Conservation (phyloP, 2,329 filamentous ascomycete genomes). For the Aciculosporium take region DNA sequence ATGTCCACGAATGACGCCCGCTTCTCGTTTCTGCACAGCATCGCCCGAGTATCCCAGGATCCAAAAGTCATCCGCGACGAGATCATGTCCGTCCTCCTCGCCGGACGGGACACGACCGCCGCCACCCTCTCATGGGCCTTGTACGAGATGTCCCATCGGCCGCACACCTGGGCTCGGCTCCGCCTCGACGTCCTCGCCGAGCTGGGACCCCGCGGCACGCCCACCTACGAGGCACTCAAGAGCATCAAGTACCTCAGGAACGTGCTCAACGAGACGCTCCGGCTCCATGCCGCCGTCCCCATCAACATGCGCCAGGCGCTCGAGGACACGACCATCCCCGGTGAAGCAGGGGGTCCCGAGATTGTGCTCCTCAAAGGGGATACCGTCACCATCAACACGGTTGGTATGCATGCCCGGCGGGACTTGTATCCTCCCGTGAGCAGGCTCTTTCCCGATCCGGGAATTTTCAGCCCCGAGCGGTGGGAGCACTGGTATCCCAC, state of each 20-base stretch:
- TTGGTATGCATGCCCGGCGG: slow-evolving; percentile 34
- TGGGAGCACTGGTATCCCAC: slow-evolving; percentile 38
- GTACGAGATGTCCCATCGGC: slow-evolving; percentile 64
- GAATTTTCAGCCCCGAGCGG: slow-evolving; percentile 32
- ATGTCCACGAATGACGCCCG: slow-evolving; percentile 50
- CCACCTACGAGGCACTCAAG: slow-evolving; percentile 73
- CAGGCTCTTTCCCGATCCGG: slow-evolving; percentile 21
- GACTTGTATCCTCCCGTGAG: slow-evolving; percentile 31
- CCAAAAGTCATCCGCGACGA: slow-evolving; percentile 58
- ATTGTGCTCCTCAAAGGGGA: slow-evolving; percentile 33
- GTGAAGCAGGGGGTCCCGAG: slow-evolving; percentile 15
- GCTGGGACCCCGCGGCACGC: slow-evolving; percentile 47
- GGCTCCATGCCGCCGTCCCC: slow-evolving; percentile 63
- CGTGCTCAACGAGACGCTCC: slow-evolving; percentile 61
- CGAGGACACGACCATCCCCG: slow-evolving; percentile 8
- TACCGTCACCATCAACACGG: slow-evolving; percentile 33
- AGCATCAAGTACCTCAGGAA: slow-evolving; percentile 69
- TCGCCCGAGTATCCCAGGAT: slow-evolving; percentile 53
- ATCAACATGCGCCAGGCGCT: slow-evolving; percentile 51
- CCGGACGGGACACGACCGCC: slow-evolving; percentile 78
- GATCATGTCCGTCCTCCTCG: slow-evolving; percentile 60
- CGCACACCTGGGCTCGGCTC: slow-evolving; percentile 50
- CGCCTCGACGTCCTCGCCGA: slow-evolving; percentile 53
- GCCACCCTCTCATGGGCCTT: slow-evolving; percentile 66
- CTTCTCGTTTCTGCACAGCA: slow-evolving; percentile 66